Evolutionary conservation across 148 eudicot genomes (phyloP), one percentile per base, ranked within the genome.

Genomic region (Oxyria digyna): DNA sequence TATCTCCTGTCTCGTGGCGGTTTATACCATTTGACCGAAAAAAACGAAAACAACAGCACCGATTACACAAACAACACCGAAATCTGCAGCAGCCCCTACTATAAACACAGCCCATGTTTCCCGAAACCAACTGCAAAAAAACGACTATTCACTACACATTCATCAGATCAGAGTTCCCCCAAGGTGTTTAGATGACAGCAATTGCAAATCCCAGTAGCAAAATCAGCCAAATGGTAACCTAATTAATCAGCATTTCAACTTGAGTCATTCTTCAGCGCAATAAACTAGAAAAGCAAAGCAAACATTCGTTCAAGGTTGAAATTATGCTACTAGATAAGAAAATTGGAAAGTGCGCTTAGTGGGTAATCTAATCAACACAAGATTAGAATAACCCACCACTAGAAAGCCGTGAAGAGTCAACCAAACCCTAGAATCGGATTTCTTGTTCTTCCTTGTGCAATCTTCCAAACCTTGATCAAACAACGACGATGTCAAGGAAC

Each of bases 101-200:
- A 79, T 79, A 82, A 64, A 89, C 82, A 76, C 98, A 89, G 29
- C 98, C 98, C 98, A 91, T 91, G 42, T 54, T 77, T 2, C 8
- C 46, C 42, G 2, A 38, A 32, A 63, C 3, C 67, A 31, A 29
- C 42, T 18, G 4, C 10, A 31, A 59, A 23, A n/a, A 18, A 41
- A n/a, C 45, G 38, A 38, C 45, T 66, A 59, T 29, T 59, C 65
- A 59, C 65, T 13, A 55, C 3, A 4, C 65, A 59, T 14, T 59
- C 65, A 59, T 59, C 65, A 54, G 18, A 32, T 31, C 14, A 18
- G 7, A n/a, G n/a, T n/a, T n/a, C 1, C 20, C 38, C 67, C 23
- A 11, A 6, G 18, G 41, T 31, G 42, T 6, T 6, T 20, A n/a
- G 23, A 32, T 31, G 42, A 63, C 5, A 17, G 67, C 8, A 65